Evolutionary conservation across 257 asterid species (phyloP).

Genomic region (Galeopsis tetrahit): DNA sequence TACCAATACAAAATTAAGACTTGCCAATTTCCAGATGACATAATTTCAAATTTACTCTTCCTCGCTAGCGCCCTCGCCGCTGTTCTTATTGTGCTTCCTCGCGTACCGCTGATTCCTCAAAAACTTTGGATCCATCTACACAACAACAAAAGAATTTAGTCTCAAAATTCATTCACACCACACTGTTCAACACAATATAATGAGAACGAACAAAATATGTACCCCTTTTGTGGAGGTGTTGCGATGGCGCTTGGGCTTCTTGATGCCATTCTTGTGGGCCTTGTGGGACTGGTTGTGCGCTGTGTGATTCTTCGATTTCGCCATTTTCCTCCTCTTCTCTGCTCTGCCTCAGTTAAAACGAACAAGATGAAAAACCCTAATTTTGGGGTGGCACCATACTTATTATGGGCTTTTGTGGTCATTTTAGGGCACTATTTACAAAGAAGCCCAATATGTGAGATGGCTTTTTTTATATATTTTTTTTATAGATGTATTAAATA

Average conservation of each 20-base stretch:
- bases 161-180: background rate
- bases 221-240: conserved; percentile 86
- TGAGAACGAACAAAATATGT: background rate
- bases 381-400: background rate
- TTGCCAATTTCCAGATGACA: conserved; percentile 10
- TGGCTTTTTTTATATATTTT: too few species aligned
- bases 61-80: conserved; percentile 48
- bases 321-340: conserved; percentile 50
- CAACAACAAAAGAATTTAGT: background rate
- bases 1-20: background rate
- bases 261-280: conserved; percentile 88
- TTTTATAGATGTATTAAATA: too few species aligned
- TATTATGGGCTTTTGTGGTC: background rate
- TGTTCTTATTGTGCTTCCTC: conserved; percentile 80
- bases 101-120: conserved; percentile 97
- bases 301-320: conserved; percentile 93
- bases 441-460: background rate
- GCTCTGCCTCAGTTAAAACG: background rate
- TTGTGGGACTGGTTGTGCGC: conserved; percentile 90
- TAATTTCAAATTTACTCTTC: conserved; percentile 51
- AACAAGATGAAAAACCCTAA: conserved; percentile 33
- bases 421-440: background rate
- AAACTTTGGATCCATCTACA: conserved; percentile 92
- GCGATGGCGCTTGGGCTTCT: conserved; percentile 80
- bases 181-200: background rate